Evolutionary conservation across 116 monocot genomes (phyloP).

Genomic region (Dioscorea cayenensis): DNA sequence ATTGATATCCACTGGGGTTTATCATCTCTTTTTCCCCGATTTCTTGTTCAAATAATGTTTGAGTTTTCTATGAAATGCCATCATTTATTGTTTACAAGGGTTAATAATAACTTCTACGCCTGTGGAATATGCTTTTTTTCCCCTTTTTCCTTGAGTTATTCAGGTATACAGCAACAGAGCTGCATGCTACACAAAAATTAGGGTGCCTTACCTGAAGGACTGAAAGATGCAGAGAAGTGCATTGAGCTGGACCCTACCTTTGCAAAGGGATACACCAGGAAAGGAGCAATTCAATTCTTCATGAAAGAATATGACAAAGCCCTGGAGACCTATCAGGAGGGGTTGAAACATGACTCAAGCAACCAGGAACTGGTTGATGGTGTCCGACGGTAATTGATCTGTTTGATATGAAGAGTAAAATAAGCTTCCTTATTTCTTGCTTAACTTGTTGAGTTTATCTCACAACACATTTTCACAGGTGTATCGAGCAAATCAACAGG

Average conservation of each 20-base stretch:
- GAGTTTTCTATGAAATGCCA: no score
- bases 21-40: no score
- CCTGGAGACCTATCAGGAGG: slow-evolving; percentile 91
- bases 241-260: slow-evolving; percentile 93
- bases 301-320: slow-evolving; percentile 99
- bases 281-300: slow-evolving; percentile 91
- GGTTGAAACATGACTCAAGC: slow-evolving; percentile 79
- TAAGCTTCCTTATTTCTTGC: not conserved
- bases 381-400: slow-evolving; percentile 48
- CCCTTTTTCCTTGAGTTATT: not conserved
- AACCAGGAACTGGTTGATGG: slow-evolving; percentile 92
- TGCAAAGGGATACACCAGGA: slow-evolving; percentile 88
- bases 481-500: slow-evolving; percentile 94
- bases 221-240: slow-evolving; percentile 99
- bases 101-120: not conserved
- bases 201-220: slow-evolving; percentile 85
- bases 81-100: no score
- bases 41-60: no score
- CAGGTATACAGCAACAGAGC: slow-evolving; percentile 98
- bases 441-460: not conserved
- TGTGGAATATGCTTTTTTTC: not conserved
- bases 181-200: slow-evolving; percentile 96
- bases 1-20: no score
- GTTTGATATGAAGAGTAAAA: not conserved
- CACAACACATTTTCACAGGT: slow-evolving; percentile 33